Percentiles rank a stretch among this genome's conserved stretches.
These are phyloP conservation scores for Hyaloscypha variabilis DNA, from an alignment of 495 filamentous ascomycete genomes.

Conservation along the genomic window DNA sequence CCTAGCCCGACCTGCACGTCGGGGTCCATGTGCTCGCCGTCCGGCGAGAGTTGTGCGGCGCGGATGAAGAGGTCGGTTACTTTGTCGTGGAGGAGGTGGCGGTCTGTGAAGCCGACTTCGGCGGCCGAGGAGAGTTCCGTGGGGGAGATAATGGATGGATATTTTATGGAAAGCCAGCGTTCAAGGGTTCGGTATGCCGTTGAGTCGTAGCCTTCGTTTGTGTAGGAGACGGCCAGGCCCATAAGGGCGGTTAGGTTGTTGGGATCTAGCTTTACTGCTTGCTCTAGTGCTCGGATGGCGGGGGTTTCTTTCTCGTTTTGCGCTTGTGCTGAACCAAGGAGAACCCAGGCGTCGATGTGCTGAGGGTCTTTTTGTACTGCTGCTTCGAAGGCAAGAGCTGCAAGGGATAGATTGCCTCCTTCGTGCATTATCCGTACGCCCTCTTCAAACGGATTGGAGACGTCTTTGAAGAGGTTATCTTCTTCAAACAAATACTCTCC, in stretches of 20 bases:
- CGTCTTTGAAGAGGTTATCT: slow-evolving; percentile 80
- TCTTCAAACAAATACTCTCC: slow-evolving; percentile 95
- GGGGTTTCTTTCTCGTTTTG: slow-evolving; percentile 98
- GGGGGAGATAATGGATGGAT: slow-evolving; percentile 75
- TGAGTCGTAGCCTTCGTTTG: slow-evolving; percentile 97
- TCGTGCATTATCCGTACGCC: slow-evolving; percentile 88
- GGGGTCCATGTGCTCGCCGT: slow-evolving; percentile 81
- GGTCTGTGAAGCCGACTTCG: slow-evolving; percentile 90
- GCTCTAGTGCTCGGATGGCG: slow-evolving; percentile 96
- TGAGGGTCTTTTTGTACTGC: slow-evolving; percentile 86
- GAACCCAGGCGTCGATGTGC: slow-evolving; percentile 90
- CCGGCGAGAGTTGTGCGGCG: slow-evolving; percentile 86
- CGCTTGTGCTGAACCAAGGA: slow-evolving; percentile 87
- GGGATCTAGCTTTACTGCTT: slow-evolving; percentile 84
- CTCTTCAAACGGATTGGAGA: slow-evolving; percentile 83
- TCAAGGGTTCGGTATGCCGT: slow-evolving; percentile 96
- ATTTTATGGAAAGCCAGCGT: slow-evolving; percentile 92
- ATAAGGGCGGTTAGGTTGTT: slow-evolving; percentile 88
- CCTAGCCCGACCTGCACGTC: slow-evolving; percentile 98
- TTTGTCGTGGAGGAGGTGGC: slow-evolving; percentile 84
- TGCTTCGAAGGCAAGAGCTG: slow-evolving; percentile 95
- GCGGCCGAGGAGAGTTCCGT: slow-evolving; percentile 66
- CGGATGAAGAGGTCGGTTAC: slow-evolving; percentile 89
- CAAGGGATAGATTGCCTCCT: slow-evolving; percentile 91
- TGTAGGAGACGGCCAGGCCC: slow-evolving; percentile 96